phyloP scores from a whole-genome alignment of 2,329 filamentous ascomycete species.

The Paraphaeosphaeria minitans region DNA sequence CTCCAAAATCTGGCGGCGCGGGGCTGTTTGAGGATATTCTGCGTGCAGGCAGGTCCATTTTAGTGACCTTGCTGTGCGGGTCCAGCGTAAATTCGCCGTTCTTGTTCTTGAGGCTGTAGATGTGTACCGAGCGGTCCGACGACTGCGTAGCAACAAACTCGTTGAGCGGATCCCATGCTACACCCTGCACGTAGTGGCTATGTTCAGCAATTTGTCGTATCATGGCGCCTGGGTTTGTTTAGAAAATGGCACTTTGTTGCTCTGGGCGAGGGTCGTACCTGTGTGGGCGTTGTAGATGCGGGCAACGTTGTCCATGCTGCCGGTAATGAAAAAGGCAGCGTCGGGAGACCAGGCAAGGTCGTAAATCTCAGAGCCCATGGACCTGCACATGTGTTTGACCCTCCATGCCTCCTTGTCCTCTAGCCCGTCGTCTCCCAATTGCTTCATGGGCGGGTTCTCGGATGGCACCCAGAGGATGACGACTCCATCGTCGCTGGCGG shows the following conservation, averaged over 20 bases:
- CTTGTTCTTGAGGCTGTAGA: slow-evolving; percentile 94
- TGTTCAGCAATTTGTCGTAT: slow-evolving; percentile 96
- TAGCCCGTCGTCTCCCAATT: slow-evolving; percentile 76
- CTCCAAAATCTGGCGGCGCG: slow-evolving; percentile 80
- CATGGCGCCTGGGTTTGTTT: slow-evolving; percentile 30
- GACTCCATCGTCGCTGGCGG: slow-evolving; percentile 95
- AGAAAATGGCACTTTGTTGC: slow-evolving; percentile 19
- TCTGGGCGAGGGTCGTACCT: slow-evolving; percentile 59
- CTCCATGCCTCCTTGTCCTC: slow-evolving; percentile 98
- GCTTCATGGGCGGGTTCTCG: slow-evolving; percentile 68
- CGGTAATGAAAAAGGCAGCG: slow-evolving; percentile 92
- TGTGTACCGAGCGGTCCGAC: slow-evolving; percentile 95
- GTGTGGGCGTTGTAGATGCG: slow-evolving; percentile 94
- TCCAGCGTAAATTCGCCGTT: slow-evolving; percentile 90
- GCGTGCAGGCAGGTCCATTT: slow-evolving; percentile 90
- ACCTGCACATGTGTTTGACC: slow-evolving; percentile 96
- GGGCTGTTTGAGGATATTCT: slow-evolving; percentile 91
- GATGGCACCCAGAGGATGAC: slow-evolving; percentile 95
- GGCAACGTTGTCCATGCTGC: slow-evolving; percentile 98
- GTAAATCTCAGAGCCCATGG: slow-evolving; percentile 94
- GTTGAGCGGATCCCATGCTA: slow-evolving; percentile 97
- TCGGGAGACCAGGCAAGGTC: slow-evolving; percentile 99
- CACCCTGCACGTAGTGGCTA: slow-evolving; percentile 97
- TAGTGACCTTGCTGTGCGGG: slow-evolving; percentile 80
- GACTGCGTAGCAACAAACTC: slow-evolving; percentile 98